Base-by-base conservation (phyloP, 306 rosid genomes). In the Quercus agrifolia region DNA sequence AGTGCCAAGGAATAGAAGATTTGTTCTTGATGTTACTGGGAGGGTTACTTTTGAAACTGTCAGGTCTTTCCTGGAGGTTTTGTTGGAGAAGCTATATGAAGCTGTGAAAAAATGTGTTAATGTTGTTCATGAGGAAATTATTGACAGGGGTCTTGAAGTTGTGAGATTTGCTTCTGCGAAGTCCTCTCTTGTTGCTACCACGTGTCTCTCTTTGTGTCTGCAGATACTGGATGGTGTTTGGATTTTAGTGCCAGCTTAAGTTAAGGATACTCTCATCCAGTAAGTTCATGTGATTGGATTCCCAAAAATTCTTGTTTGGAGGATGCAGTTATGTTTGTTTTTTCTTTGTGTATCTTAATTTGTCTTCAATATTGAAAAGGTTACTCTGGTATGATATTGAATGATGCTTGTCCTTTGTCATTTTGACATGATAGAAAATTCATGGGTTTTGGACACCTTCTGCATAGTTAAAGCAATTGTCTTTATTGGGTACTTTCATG, bases 21-120 rank as follows among this genome's bases (percentile, higher is more conserved):
- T 90, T 74, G 89, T 89, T 38, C 87, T 91, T 67, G 91, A 93
- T 19, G 38, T 90, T 57, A 89, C 92, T 1, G 92, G 98, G 78
- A 87, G 88, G 78, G 88, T 91, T 78, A 86, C 95, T 18, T 91
- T 87, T 76, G 99, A 90, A 84, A 90, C 97, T 0, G 85, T 90
- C 12, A 81, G 92, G 68, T 90, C 96, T 4, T 84, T 89, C 62
- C 54, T 92, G 83, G 94, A 90, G 81, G 82, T 91, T 69, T 55
- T 90, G 62, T 59, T 88, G 56, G 90, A 85, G 80, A 91, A 77
- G 57, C 58, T 95, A 3, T 87, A 74, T 51, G 87, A 81, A 49
- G 87, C 90, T 25, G 70, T 83, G 79, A 85, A 25, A 79, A 82
- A 73, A 72, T 64, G 86, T 58, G 84, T 71, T 70, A 71, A 79